Conservation (phyloP, 306 rosid genomes). For the Argentina anserina region DNA sequence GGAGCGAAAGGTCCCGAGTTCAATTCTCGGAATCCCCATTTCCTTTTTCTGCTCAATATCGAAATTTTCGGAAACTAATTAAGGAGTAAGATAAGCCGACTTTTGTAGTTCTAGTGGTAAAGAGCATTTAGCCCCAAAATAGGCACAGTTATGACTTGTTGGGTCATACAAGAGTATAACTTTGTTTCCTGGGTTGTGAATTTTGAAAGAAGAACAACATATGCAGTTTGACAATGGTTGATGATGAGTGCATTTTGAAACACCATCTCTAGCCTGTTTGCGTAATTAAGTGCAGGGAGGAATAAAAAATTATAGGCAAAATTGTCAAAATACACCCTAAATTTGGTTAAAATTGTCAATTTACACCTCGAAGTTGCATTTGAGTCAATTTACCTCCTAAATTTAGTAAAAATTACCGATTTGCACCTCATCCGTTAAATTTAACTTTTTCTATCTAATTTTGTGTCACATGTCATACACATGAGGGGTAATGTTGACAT, state of each 20-base stretch:
- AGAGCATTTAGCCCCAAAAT: neutral
- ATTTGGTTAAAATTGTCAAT: no score
- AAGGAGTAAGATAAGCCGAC: neutral
- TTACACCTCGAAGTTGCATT: no score
- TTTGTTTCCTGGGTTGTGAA: slow-evolving; percentile 11
- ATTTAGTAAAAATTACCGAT: no score
- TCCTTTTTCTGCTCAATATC: neutral
- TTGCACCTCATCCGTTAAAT: no score
- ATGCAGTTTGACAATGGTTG: slow-evolving; percentile 28
- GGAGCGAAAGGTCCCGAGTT: slow-evolving; percentile 35
- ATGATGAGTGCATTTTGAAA: slow-evolving; percentile 23
- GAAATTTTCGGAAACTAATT: neutral
- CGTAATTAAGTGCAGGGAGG: slow-evolving; percentile 29
- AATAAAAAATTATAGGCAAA: slow-evolving; percentile 11
- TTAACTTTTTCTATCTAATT: no score
- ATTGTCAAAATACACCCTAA: no score
- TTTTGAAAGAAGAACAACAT: slow-evolving; percentile 17
- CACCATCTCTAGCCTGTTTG: slow-evolving; percentile 21
- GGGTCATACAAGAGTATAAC: neutral
- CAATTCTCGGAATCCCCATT: slow-evolving; percentile 32
- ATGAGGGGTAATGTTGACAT: no score
- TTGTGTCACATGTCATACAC: no score
- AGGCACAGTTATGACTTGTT: neutral
- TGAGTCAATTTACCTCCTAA: no score
- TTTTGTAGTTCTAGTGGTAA: neutral